A percentile compares a stretch with the other conserved stretches of the same genome.
These are phyloP conservation scores for Musa balbisiana DNA, from an alignment of 202 grass and related monocot species.

Conservation along the genomic window DNA sequence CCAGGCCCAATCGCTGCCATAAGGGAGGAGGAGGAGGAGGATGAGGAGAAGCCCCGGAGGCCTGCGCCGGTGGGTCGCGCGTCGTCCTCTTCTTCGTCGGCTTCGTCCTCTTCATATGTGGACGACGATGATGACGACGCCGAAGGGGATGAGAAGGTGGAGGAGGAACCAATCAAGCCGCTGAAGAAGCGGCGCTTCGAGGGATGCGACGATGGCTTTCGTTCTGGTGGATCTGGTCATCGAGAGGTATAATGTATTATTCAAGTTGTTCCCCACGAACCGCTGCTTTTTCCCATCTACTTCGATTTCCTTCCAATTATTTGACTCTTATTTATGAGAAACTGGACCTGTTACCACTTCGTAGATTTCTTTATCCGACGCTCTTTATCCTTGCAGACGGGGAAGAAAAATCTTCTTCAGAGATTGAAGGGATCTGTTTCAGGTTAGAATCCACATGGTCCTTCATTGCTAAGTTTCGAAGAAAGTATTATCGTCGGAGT, in stretches of 20 bases:
- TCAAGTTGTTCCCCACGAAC: too few relatives aligned
- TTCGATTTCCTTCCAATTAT: background rate
- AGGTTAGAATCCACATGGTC: conserved; percentile 5
- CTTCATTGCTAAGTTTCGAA: conserved; percentile 1
- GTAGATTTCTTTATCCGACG: background rate
- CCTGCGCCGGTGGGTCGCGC: background rate
- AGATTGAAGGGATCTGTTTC: background rate
- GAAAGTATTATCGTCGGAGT: background rate
- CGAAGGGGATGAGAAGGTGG: conserved; percentile 23
- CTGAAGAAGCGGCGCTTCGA: conserved; percentile 87
- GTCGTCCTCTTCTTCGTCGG: conserved; percentile 14
- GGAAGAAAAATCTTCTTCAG: background rate
- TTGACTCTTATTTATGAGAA: background rate
- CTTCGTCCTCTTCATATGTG: conserved; percentile 43
- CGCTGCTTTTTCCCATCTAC: background rate
- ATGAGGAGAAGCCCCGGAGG: background rate
- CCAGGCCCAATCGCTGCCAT: background rate
- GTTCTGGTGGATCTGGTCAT: conserved; percentile 46
- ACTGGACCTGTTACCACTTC: background rate
- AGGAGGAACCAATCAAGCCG: conserved; percentile 49
- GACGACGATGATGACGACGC: conserved; percentile 40
- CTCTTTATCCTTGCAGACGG: background rate
- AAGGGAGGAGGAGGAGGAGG: background rate
- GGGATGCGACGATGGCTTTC: conserved; percentile 12
- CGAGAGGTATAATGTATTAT: conserved; percentile 32